These are phyloP conservation scores for Rhizodiscina lignyota DNA, from an alignment of 495 filamentous ascomycete genomes.

Conservation along the genomic window DNA sequence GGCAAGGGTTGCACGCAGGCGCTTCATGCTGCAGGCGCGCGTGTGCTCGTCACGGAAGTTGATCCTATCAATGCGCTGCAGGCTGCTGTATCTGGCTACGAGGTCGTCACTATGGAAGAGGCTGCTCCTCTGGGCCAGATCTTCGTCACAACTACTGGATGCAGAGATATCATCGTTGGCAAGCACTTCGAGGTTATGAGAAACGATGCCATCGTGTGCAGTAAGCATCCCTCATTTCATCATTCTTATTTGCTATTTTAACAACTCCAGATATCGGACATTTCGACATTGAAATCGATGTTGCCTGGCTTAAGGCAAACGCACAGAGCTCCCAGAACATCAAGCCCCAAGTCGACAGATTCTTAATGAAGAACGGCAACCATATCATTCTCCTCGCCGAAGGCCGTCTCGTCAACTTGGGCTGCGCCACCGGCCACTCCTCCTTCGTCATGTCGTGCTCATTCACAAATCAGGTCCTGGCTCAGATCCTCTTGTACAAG, in stretches of 20 bases:
- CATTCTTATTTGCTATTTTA: neutral
- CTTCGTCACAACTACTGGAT: conserved; percentile 98
- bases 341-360: conserved; percentile 99
- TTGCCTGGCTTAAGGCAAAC: conserved; percentile 98
- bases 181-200: conserved; percentile 93
- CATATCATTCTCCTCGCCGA: conserved; percentile 97
- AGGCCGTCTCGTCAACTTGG: conserved; percentile 96
- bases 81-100: conserved; percentile 90
- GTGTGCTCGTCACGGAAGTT: conserved; percentile 90
- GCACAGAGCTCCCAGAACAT: conserved; percentile 86
- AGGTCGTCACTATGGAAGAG: conserved; percentile 97
- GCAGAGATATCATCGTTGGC: conserved; percentile 88
- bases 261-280: conserved; percentile 79
- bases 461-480: conserved; percentile 99
- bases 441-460: conserved; percentile 99
- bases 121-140: conserved; percentile 79
- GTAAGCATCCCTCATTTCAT: conserved; percentile 40
- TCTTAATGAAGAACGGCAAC: conserved; percentile 79
- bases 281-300: conserved; percentile 99
- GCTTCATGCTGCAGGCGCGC: conserved; percentile 90
- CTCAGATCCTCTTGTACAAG: conserved; percentile 97
- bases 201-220: conserved; percentile 99
- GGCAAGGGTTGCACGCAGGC: conserved; percentile 97
- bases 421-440: conserved; percentile 97
- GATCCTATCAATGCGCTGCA: conserved; percentile 99